Conservation (phyloP, 2,329 filamentous ascomycete genomes). For the Mycosphaerella sp. region DNA sequence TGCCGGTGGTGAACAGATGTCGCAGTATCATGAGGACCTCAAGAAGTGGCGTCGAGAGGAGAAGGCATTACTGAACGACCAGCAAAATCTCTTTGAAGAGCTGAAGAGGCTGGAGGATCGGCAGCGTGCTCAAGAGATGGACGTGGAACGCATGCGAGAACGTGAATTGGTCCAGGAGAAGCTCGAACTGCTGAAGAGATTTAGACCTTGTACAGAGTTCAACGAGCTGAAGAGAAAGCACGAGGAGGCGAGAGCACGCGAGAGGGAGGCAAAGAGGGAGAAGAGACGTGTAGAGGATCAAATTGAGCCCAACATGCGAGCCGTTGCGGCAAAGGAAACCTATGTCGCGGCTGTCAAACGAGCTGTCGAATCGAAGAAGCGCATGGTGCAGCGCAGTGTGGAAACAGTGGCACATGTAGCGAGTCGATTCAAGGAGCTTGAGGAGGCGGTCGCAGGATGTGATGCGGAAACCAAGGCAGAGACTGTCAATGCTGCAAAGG, state of each 20-base stretch:
- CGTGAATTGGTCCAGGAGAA: conserved; percentile 61
- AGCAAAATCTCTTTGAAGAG: conserved; percentile 54
- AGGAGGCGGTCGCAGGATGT: conserved; percentile 32
- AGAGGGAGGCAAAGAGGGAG: conserved; percentile 50
- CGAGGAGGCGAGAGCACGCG: conserved; percentile 49
- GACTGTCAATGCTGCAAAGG: conserved; percentile 38
- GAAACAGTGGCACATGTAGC: conserved; percentile 38
- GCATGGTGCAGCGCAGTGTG: conserved; percentile 51
- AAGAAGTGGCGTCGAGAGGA: conserved; percentile 64
- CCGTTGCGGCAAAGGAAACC: conserved; percentile 61
- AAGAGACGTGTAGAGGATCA: conserved; percentile 55
- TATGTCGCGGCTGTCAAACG: conserved; percentile 57
- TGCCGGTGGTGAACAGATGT: conserved; percentile 74
- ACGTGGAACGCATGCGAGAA: conserved; percentile 77
- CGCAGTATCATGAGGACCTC: conserved; percentile 67
- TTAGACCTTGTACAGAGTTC: conserved; percentile 61
- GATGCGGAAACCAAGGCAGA: conserved; percentile 38
- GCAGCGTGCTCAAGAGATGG: conserved; percentile 67
- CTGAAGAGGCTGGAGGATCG: conserved; percentile 63
- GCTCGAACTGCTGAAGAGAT: conserved; percentile 58
- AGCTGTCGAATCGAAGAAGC: conserved; percentile 51
- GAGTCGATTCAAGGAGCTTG: conserved; percentile 34
- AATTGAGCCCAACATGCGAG: conserved; percentile 61
- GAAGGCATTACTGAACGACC: conserved; percentile 47
- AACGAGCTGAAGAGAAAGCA: conserved; percentile 47